These are phyloP conservation scores for Adansonia gregorii DNA, from an alignment of 441 rosid species.

Conservation along the genomic window DNA sequence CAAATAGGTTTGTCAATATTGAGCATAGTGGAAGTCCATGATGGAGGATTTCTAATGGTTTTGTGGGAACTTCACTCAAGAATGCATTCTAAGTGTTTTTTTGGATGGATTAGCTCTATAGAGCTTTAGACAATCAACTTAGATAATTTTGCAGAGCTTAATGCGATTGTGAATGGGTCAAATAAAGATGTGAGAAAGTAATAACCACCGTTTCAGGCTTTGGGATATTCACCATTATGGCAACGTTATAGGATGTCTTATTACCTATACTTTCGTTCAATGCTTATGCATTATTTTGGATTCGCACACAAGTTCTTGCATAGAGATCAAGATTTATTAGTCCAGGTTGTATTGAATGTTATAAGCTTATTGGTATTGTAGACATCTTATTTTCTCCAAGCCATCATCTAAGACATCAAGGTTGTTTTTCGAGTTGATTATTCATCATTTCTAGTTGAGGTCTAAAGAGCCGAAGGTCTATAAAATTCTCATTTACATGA, in stretches of 20 bases:
- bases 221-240: slow-evolving; percentile 63
- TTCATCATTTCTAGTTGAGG: too few species aligned
- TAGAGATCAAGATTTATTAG: too few species aligned
- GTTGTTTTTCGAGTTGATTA: too few species aligned
- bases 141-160: slow-evolving; percentile 63
- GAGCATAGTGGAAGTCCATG: slow-evolving; percentile 46
- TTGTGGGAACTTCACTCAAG: slow-evolving; percentile 62
- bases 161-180: slow-evolving; percentile 44
- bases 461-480: too few species aligned
- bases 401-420: too few species aligned
- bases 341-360: too few species aligned
- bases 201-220: slow-evolving; percentile 34
- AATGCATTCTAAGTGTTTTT: slow-evolving; percentile 70
- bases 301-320: too few species aligned
- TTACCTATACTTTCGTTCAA: slow-evolving; percentile 51
- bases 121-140: slow-evolving; percentile 70
- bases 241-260: slow-evolving; percentile 72
- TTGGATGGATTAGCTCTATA: slow-evolving; percentile 61
- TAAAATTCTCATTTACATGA: too few species aligned
- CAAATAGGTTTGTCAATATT: slow-evolving; percentile 37
- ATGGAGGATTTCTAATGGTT: slow-evolving; percentile 53
- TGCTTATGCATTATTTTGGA: too few species aligned
- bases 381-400: too few species aligned
- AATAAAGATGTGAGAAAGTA: slow-evolving; percentile 44
- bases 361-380: too few species aligned